These are phyloP conservation scores for Cryptosporidium andersoni DNA, from an alignment of 169 alveolate species.

Conservation along the genomic window DNA sequence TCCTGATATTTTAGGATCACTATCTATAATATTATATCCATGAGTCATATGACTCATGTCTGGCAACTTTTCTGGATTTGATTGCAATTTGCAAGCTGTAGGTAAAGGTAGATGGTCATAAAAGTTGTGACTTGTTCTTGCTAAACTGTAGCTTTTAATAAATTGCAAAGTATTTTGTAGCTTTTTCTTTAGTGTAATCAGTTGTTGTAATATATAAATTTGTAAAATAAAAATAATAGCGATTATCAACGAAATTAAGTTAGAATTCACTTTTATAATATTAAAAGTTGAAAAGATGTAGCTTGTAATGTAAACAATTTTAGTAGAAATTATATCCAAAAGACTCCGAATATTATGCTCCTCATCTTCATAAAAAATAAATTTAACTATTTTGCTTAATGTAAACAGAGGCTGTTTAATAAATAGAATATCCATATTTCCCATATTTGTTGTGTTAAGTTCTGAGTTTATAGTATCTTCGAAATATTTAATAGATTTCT, in stretches of 20 bases:
- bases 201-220: slow-evolving; percentile 8
- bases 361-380: neutral
- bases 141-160: slow-evolving; percentile 7
- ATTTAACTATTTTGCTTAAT: neutral
- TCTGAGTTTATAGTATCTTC: slow-evolving; percentile 43
- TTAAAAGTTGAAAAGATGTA: neutral
- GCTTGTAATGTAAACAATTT: neutral
- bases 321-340: neutral
- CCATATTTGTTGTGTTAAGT: slow-evolving; percentile 4
- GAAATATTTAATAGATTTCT: slow-evolving; percentile 28
- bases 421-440: neutral
- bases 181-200: slow-evolving; percentile 44
- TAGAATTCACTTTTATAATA: neutral
- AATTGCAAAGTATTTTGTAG: slow-evolving; percentile 50
- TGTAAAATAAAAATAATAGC: slow-evolving; percentile 12
- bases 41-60: too few species aligned
- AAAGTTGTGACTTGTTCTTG: too few species aligned
- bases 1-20: too few species aligned
- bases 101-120: too few species aligned
- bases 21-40: too few species aligned
- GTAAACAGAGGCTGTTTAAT: neutral
- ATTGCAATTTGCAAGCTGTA: too few species aligned
- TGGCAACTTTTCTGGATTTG: too few species aligned
- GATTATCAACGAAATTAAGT: neutral
- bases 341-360: neutral